phyloP scores from a whole-genome alignment of 768 basidiomycete species.

The Pulveroboletus ravenelii region DNA sequence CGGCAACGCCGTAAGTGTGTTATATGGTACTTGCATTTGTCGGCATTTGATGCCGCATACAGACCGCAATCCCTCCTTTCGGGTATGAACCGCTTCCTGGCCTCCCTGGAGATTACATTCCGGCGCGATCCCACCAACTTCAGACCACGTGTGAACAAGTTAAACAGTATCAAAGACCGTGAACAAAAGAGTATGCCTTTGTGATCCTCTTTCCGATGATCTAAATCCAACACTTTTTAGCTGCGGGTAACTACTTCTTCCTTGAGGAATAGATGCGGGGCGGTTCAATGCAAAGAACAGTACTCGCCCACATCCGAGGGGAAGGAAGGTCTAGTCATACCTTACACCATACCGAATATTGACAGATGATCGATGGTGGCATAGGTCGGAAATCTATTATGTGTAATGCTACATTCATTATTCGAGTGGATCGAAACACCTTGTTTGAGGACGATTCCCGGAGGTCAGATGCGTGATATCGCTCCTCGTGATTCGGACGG shows the following conservation, averaged over 20 bases:
- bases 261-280: constrained; percentile 59
- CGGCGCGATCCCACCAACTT: constrained; percentile 95
- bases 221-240: constrained; percentile 34
- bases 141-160: constrained; percentile 84
- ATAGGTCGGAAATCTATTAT: constrained; percentile 7
- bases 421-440: constrained; percentile 7
- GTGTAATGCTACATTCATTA: constrained; percentile 8
- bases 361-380: constrained; percentile 4
- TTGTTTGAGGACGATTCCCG: constrained; percentile 1
- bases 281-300: background rate
- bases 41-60: constrained; percentile 4
- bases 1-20: constrained; percentile 76
- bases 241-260: constrained; percentile 88
- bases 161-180: constrained; percentile 78
- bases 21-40: background rate
- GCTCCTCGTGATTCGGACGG: background rate
- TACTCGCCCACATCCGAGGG: background rate
- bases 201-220: constrained; percentile 1
- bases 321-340: constrained; percentile 15
- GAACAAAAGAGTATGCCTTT: constrained; percentile 71
- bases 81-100: constrained; percentile 98
- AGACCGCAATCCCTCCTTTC: constrained; percentile 92
- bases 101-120: constrained; percentile 96
- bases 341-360: constrained; percentile 4
- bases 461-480: background rate